These are phyloP conservation scores for Fusarium sp. DNA, from an alignment of 2,329 filamentous ascomycete genomes.

Conservation along the genomic window DNA sequence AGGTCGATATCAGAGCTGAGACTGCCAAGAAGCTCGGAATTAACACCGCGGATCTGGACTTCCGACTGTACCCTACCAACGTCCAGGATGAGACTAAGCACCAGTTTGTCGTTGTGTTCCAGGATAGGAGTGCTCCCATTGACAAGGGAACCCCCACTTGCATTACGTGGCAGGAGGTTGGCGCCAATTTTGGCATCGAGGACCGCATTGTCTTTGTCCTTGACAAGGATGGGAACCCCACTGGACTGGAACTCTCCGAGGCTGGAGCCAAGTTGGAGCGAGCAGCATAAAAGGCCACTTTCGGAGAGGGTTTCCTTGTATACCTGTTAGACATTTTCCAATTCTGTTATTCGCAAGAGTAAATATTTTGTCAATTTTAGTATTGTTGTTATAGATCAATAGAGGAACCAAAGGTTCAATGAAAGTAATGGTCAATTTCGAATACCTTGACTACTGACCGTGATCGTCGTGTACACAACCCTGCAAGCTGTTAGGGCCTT, in stretches of 20 bases:
- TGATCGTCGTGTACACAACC: no score
- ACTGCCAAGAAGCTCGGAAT: constrained; percentile 42
- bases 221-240: not conserved
- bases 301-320: not conserved
- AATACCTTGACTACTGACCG: no score
- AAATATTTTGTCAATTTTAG: no score
- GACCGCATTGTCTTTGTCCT: constrained; percentile 20
- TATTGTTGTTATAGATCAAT: no score
- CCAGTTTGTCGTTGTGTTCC: constrained; percentile 52
- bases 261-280: constrained; percentile 8
- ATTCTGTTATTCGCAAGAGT: not conserved
- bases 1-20: constrained; percentile 37
- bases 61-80: constrained; percentile 52
- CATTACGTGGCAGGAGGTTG: constrained; percentile 50
- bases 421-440: no score
- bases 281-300: not conserved
- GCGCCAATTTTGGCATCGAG: constrained; percentile 17
- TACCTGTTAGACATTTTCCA: not conserved
- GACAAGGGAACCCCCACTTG: constrained; percentile 55
- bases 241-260: constrained; percentile 27
- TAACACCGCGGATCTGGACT: constrained; percentile 44
- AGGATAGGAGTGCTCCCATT: constrained; percentile 49
- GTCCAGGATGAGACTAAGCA: constrained; percentile 34
- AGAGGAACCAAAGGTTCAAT: no score
- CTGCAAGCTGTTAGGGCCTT: no score